Conservation (phyloP, 164 flowering plant genomes). For the Taxillus chinensis region DNA sequence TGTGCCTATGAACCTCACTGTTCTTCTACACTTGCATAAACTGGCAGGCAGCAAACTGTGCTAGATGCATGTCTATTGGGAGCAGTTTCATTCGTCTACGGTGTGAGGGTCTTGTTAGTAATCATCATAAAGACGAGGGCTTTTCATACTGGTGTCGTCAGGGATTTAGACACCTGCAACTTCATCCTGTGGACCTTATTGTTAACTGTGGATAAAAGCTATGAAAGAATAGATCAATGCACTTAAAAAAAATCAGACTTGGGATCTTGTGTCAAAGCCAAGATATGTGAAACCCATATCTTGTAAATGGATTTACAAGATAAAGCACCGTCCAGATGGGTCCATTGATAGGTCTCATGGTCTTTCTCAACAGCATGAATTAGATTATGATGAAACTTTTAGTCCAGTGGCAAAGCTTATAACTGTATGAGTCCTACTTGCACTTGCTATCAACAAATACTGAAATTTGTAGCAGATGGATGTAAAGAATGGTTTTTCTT, state of each 20-base stretch:
- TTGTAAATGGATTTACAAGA: neutral
- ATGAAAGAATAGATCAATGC: neutral
- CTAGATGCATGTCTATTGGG: conserved; percentile 88
- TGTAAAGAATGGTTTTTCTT: too few species aligned
- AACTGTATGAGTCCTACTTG: too few species aligned
- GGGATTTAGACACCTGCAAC: neutral
- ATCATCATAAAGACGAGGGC: conserved; percentile 79
- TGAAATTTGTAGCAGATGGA: too few species aligned
- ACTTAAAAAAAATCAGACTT: neutral
- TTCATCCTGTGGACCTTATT: too few species aligned
- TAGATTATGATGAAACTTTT: too few species aligned
- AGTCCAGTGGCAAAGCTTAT: too few species aligned
- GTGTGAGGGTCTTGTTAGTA: conserved; percentile 94
- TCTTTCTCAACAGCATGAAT: neutral
- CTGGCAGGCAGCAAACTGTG: conserved; percentile 71
- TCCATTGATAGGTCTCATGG: neutral
- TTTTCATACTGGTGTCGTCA: conserved; percentile 75
- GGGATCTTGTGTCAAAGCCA: too few species aligned
- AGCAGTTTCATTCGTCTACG: conserved; percentile 90
- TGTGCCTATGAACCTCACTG: conserved; percentile 14
- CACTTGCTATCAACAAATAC: too few species aligned
- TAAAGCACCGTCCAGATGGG: neutral
- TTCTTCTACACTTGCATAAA: conserved; percentile 70
- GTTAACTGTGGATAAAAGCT: neutral
- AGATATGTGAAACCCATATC: neutral